phyloP scores from a whole-genome alignment of 108 stramenopile genomes.

The Schizochytrium sp. region DNA sequence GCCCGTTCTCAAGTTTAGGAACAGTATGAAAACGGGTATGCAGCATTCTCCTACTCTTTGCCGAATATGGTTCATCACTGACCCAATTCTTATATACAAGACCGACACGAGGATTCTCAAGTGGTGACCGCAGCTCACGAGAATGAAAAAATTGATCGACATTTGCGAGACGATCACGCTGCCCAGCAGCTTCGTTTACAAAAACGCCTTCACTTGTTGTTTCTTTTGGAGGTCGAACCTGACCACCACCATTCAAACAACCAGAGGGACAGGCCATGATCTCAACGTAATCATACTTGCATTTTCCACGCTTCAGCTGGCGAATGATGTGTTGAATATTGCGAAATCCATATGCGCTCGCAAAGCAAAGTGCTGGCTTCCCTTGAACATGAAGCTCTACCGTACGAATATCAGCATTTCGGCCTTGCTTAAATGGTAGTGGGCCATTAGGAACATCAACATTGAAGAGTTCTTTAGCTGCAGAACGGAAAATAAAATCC shows the following conservation, averaged over 20 bases:
- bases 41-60: not conserved
- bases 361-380: slow-evolving; percentile 79
- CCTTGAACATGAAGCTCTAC: slow-evolving; percentile 65
- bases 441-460: slow-evolving; percentile 66
- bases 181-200: not conserved
- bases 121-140: not conserved
- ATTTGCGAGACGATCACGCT: slow-evolving; percentile 13
- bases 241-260: slow-evolving; percentile 97
- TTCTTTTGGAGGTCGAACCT: slow-evolving; percentile 65
- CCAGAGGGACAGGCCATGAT: slow-evolving; percentile 98
- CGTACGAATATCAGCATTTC: slow-evolving; percentile 73
- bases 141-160: slow-evolving; percentile 41
- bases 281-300: slow-evolving; percentile 87
- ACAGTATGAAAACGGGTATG: slow-evolving; percentile 66
- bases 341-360: slow-evolving; percentile 95
- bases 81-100: not conserved
- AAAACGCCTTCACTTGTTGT: slow-evolving; percentile 3
- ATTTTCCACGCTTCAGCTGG: slow-evolving; percentile 68
- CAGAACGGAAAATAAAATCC: slow-evolving; percentile 71
- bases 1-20: slow-evolving; percentile 62
- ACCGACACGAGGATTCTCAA: not conserved
- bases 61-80: not conserved
- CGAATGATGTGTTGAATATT: slow-evolving; percentile 89
- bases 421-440: slow-evolving; percentile 67
- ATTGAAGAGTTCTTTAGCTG: slow-evolving; percentile 67